Percentiles rank a stretch among this genome's conserved stretches.
Evolutionary conservation across 192 early-diverging fungal species (phyloP).

Genomic region (Rhizophlyctis rosea): DNA sequence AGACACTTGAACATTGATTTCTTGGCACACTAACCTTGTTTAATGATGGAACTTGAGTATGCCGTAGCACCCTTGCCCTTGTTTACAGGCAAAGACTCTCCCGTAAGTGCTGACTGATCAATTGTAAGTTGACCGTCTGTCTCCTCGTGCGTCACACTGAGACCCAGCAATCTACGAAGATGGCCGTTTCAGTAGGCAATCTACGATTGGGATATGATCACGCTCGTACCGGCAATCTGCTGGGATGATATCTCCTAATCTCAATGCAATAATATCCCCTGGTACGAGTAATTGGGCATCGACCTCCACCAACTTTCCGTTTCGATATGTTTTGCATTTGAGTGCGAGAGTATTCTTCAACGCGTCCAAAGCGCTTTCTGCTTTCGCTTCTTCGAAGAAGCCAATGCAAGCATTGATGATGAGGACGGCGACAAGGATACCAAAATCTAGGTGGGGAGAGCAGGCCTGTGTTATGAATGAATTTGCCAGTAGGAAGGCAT

Average conservation of each 20-base stretch:
- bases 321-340: conserved; percentile 77
- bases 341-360: conserved; percentile 91
- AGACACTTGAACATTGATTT: no score
- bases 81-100: conserved; percentile 85
- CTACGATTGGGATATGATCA: conserved; percentile 53
- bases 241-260: conserved; percentile 92
- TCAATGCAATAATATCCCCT: conserved; percentile 86
- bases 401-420: conserved; percentile 89
- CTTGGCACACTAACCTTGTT: no score
- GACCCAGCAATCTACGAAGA: conserved; percentile 59
- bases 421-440: conserved; percentile 83
- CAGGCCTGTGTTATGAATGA: conserved; percentile 41
- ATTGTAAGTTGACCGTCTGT: conserved; percentile 78
- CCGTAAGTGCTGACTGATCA: conserved; percentile 91
- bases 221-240: conserved; percentile 87
- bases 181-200: no score
- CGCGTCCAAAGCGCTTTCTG: conserved; percentile 90
- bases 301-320: conserved; percentile 75
- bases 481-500: background rate
- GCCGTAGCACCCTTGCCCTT: conserved; percentile 82
- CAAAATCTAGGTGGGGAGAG: no score
- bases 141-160: conserved; percentile 54
- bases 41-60: conserved; percentile 90
- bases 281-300: conserved; percentile 82
- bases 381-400: conserved; percentile 90